Conservation (phyloP, 1,284 basidiomycete genomes). For the Singerocomus rubriflavus region DNA sequence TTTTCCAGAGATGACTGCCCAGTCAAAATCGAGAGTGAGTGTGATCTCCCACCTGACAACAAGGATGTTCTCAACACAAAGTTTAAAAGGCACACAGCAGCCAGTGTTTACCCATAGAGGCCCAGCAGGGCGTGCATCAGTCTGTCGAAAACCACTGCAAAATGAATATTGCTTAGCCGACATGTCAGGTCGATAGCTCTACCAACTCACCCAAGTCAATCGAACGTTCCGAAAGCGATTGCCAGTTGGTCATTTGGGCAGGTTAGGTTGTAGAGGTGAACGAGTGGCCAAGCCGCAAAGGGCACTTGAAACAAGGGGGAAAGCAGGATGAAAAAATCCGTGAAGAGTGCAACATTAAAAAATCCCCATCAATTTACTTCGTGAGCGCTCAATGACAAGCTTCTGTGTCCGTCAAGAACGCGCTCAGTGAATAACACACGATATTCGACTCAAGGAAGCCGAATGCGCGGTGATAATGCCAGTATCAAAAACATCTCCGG, state of each 20-base stretch:
- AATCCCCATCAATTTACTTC: conserved; percentile 4
- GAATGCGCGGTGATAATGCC: conserved; percentile 19
- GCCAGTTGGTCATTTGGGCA: conserved; percentile 27
- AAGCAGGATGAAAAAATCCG: not conserved
- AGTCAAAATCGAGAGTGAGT: conserved; percentile 31
- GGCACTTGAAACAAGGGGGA: conserved; percentile 1
- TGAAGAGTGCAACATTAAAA: conserved; percentile 15
- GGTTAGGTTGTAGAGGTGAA: conserved; percentile 1
- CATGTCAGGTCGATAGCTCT: not conserved
- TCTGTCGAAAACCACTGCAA: conserved; percentile 26
- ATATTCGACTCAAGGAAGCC: conserved; percentile 17
- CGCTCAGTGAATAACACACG: not conserved
- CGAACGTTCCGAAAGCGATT: conserved; percentile 24
- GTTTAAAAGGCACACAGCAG: not conserved
- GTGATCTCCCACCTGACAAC: conserved; percentile 31
- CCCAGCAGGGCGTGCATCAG: conserved; percentile 28
- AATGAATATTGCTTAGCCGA: not conserved
- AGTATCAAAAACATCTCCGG: conserved; percentile 2
- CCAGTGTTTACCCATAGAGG: conserved; percentile 26
- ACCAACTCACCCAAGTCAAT: conserved; percentile 22
- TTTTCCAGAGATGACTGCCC: conserved; percentile 29
- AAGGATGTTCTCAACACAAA: conserved; percentile 2
- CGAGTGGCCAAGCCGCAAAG: conserved; percentile 3
- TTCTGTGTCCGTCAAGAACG: conserved; percentile 17
- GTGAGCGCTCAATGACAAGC: conserved; percentile 2